These are phyloP conservation scores for Ceratonia siliqua DNA, from an alignment of 306 rosid genomes.

Conservation along the genomic window DNA sequence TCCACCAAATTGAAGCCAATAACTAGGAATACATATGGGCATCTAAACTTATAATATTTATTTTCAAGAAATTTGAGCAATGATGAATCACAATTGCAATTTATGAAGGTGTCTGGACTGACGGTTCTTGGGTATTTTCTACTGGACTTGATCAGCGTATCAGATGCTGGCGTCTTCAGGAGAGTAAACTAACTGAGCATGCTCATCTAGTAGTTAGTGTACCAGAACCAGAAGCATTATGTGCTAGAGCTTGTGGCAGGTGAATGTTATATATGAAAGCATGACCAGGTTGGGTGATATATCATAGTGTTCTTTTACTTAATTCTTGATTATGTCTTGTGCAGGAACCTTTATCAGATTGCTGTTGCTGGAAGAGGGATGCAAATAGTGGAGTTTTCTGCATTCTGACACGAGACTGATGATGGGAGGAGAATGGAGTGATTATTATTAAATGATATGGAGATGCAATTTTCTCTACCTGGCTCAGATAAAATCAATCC, in stretches of 20 bases:
- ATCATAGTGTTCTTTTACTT: constrained; percentile 17
- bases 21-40: background rate
- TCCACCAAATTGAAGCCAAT: constrained; percentile 10
- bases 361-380: constrained; percentile 95
- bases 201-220: constrained; percentile 69
- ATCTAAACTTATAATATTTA: background rate
- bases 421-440: constrained; percentile 29
- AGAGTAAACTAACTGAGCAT: constrained; percentile 59
- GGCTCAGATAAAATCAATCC: background rate
- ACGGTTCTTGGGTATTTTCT: constrained; percentile 91
- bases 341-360: constrained; percentile 83
- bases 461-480: constrained; percentile 8
- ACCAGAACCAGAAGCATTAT: constrained; percentile 93
- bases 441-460: constrained; percentile 8
- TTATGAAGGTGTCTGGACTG: constrained; percentile 91
- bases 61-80: constrained; percentile 7
- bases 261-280: constrained; percentile 31
- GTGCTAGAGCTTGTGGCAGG: constrained; percentile 81
- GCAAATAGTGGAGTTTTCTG: constrained; percentile 81
- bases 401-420: constrained; percentile 24
- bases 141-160: constrained; percentile 97
- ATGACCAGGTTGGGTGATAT: constrained; percentile 20
- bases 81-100: constrained; percentile 23
- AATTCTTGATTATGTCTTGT: constrained; percentile 19
- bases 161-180: constrained; percentile 77